Evolutionary conservation across 139 green algal genomes (phyloP).

Genomic region (Haematococcus sp.): DNA sequence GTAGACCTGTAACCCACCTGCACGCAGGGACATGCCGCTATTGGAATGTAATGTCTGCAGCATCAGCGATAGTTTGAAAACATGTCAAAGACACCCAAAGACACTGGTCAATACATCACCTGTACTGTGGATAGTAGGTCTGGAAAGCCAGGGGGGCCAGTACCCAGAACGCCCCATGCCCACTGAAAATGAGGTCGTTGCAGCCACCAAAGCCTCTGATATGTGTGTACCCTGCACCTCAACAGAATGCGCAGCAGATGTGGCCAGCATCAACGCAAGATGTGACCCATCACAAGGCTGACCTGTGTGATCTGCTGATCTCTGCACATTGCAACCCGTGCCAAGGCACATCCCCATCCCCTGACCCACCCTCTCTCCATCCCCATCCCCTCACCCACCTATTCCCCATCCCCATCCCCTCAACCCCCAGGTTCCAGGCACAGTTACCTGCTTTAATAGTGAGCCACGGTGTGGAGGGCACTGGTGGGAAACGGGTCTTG

Average conservation of each 20-base stretch:
- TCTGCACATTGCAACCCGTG: too few relatives aligned
- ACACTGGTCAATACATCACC: background rate
- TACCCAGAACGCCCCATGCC: conserved; percentile 69
- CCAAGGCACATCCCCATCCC: too few relatives aligned
- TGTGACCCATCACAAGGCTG: too few relatives aligned
- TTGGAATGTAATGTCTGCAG: background rate
- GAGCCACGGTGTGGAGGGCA: conserved; percentile 44
- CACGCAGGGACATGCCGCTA: background rate
- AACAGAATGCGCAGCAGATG: too few relatives aligned
- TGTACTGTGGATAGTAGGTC: conserved; percentile 52
- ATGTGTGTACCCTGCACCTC: too few relatives aligned
- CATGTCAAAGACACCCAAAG: background rate
- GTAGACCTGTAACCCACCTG: conserved; percentile 17
- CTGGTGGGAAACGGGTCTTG: conserved; percentile 59
- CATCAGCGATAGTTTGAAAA: background rate
- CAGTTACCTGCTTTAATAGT: conserved; percentile 57
- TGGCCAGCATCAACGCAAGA: too few relatives aligned
- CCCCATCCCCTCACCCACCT: background rate
- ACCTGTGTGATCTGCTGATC: too few relatives aligned
- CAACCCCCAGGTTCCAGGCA: conserved; percentile 26
- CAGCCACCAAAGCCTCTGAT: conserved; percentile 62
- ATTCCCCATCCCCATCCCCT: background rate
- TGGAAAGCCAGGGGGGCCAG: conserved; percentile 55
- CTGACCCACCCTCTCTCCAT: too few relatives aligned
- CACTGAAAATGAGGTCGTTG: conserved; percentile 80